A percentile compares a stretch with the other conserved stretches of the same genome.
These are phyloP conservation scores for Paraphysoderma sedebokerense DNA, from an alignment of 371 early-diverging fungal genomes.

Conservation along the genomic window DNA sequence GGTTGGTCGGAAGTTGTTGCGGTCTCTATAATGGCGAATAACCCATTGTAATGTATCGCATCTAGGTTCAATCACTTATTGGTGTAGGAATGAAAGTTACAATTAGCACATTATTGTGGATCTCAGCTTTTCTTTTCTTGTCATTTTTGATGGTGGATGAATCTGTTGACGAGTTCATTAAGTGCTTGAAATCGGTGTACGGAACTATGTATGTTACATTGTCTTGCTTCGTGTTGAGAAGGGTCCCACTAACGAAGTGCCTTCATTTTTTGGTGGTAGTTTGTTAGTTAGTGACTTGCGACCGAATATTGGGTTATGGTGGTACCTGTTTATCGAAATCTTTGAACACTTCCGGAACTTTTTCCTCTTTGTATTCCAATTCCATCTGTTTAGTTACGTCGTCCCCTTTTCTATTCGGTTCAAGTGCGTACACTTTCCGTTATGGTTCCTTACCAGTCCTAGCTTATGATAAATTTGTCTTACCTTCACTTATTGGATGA, in stretches of 20 bases:
- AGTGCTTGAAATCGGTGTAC: background rate
- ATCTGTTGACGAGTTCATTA: background rate
- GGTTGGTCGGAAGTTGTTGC: too few relatives aligned
- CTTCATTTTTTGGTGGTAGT: slow-evolving; percentile 5
- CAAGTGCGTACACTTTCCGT: slow-evolving; percentile 18
- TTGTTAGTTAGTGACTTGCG: slow-evolving; percentile 62
- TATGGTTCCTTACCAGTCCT: too few relatives aligned
- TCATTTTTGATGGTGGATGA: background rate
- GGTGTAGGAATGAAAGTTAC: too few relatives aligned
- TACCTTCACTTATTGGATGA: too few relatives aligned
- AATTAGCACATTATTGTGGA: too few relatives aligned
- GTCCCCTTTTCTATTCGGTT: slow-evolving; percentile 59
- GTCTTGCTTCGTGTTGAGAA: background rate
- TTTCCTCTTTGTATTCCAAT: slow-evolving; percentile 79
- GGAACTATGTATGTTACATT: background rate
- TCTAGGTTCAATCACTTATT: too few relatives aligned
- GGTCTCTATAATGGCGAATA: too few relatives aligned
- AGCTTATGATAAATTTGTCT: too few relatives aligned
- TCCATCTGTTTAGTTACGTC: slow-evolving; percentile 63
- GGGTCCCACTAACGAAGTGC: background rate
- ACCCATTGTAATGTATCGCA: too few relatives aligned
- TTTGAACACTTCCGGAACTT: slow-evolving; percentile 91
- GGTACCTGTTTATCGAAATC: slow-evolving; percentile 97
- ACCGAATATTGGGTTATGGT: slow-evolving; percentile 89
- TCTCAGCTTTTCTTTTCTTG: background rate